Conservation (phyloP, 768 basidiomycete species). For the Cystofilobasidium ferigula region DNA sequence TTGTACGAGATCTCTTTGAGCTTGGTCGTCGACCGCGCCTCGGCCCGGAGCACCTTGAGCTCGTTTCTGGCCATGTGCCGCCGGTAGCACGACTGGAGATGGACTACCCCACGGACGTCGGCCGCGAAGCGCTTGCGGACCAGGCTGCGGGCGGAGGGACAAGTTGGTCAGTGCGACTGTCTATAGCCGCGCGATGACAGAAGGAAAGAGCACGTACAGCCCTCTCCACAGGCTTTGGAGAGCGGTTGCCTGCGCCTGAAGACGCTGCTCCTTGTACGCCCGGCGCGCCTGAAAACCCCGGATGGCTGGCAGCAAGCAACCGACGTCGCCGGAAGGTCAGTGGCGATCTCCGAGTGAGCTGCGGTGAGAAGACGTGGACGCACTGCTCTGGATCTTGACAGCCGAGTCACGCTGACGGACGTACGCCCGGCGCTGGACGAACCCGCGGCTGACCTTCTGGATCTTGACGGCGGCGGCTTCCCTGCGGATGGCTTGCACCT, state of each 20-base stretch:
- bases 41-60: conserved; percentile 67
- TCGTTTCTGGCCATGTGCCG: conserved; percentile 77
- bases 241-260: conserved; percentile 52
- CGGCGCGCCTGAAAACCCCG: conserved; percentile 42
- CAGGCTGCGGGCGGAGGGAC: conserved; percentile 37
- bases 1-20: conserved; percentile 98
- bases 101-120: conserved; percentile 55
- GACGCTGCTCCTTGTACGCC: conserved; percentile 50
- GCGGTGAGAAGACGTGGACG: conserved; percentile 38
- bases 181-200: conserved; percentile 17
- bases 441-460: conserved; percentile 62
- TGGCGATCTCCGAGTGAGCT: background rate
- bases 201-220: conserved; percentile 49
- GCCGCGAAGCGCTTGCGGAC: conserved; percentile 30
- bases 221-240: conserved; percentile 81
- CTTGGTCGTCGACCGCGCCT: conserved; percentile 92
- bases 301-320: conserved; percentile 26
- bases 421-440: conserved; percentile 62
- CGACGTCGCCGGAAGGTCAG: conserved; percentile 6
- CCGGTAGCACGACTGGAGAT: conserved; percentile 82
- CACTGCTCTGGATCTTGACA: conserved; percentile 71
- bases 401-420: conserved; percentile 52
- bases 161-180: conserved; percentile 10
- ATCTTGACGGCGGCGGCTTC: conserved; percentile 64
- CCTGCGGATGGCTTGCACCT: conserved; percentile 59